Evolutionary conservation across 768 basidiomycete species (phyloP).

Genomic region (Steccherinum ochraceum): DNA sequence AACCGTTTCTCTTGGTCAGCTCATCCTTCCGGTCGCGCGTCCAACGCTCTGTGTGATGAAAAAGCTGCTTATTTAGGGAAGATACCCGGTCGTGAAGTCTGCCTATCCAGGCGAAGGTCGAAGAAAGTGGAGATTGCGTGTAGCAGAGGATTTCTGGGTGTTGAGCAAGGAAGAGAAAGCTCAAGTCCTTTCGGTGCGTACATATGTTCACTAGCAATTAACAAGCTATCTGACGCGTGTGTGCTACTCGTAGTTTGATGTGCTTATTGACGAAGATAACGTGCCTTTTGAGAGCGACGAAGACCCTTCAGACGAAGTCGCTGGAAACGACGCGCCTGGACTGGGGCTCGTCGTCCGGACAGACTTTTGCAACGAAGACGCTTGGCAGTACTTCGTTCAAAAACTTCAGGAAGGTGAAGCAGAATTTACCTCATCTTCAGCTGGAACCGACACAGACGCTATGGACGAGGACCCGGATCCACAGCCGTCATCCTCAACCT

Average conservation of each 20-base stretch:
- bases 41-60: slow-evolving; percentile 3
- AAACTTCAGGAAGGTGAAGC: slow-evolving; percentile 50
- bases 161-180: slow-evolving; percentile 20
- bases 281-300: slow-evolving; percentile 31
- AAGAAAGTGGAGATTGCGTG: slow-evolving; percentile 47
- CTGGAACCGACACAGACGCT: slow-evolving; percentile 17
- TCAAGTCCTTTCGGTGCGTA: slow-evolving; percentile 12
- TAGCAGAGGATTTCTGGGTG: slow-evolving; percentile 46
- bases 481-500: not conserved
- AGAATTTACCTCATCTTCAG: slow-evolving; percentile 35
- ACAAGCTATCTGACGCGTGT: too few species aligned
- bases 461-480: slow-evolving; percentile 20
- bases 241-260: not conserved
- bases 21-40: not conserved
- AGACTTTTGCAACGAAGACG: slow-evolving; percentile 60
- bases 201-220: not conserved
- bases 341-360: slow-evolving; percentile 66
- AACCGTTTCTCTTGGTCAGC: slow-evolving; percentile 16
- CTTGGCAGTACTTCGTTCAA: slow-evolving; percentile 52
- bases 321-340: slow-evolving; percentile 37
- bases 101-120: slow-evolving; percentile 48
- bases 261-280: slow-evolving; percentile 6
- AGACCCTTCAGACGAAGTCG: slow-evolving; percentile 47
- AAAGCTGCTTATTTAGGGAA: slow-evolving; percentile 10
- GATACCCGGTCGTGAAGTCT: slow-evolving; percentile 39